These are phyloP conservation scores for Ceratocystis colombiana DNA, from an alignment of 2,329 filamentous ascomycete species.

Conservation along the genomic window DNA sequence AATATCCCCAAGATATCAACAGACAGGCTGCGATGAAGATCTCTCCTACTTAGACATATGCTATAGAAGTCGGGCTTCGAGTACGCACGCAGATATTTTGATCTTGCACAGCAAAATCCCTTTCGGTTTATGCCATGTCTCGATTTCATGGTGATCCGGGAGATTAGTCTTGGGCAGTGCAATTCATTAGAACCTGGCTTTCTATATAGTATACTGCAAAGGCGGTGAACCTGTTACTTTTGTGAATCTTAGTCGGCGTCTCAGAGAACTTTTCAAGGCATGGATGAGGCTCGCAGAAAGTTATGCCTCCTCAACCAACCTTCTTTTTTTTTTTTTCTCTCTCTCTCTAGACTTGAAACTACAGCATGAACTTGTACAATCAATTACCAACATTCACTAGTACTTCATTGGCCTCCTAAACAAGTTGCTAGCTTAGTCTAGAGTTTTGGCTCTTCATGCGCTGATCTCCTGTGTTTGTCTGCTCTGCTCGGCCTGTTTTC, in stretches of 20 bases:
- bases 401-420: no score
- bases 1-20: not conserved
- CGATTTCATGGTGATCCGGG: not conserved
- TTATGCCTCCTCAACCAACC: constrained; percentile 9
- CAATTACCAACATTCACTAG: not conserved
- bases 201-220: not conserved
- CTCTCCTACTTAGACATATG: not conserved
- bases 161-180: not conserved
- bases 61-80: not conserved
- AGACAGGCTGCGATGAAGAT: constrained; percentile 6
- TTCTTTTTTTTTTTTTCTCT: not conserved
- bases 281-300: constrained; percentile 4
- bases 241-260: not conserved
- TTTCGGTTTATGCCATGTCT: not conserved
- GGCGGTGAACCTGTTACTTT: constrained; percentile 1
- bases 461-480: not conserved
- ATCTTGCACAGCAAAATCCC: not conserved
- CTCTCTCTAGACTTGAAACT: not conserved
- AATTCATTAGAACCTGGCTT: not conserved
- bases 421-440: not conserved
- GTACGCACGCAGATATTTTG: not conserved
- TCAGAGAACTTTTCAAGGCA: constrained; percentile 8
- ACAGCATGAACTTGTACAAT: not conserved
- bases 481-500: not conserved
- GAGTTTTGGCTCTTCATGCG: not conserved